phyloP scores from a whole-genome alignment of 345 rosid genomes.

The Capsella bursapastoris region DNA sequence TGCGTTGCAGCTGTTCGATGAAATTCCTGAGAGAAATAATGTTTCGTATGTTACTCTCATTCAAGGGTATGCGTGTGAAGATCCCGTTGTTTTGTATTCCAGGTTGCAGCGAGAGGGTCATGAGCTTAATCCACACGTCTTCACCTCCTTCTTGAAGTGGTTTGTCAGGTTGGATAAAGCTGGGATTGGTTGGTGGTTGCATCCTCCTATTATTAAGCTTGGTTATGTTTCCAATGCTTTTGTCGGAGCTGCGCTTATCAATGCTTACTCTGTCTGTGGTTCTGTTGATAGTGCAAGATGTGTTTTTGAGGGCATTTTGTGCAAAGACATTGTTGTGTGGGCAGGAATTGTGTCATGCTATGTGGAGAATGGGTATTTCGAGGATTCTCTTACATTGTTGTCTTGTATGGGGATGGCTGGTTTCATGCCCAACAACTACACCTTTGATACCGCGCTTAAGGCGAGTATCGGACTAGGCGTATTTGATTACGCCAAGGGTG shows the following conservation, averaged over 20 bases:
- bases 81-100: slow-evolving; percentile 54
- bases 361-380: slow-evolving; percentile 66
- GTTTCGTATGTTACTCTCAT: slow-evolving; percentile 69
- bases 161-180: slow-evolving; percentile 58
- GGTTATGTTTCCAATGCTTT: slow-evolving; percentile 65
- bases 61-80: slow-evolving; percentile 52
- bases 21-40: slow-evolving; percentile 68
- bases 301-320: slow-evolving; percentile 64
- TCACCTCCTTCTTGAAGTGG: slow-evolving; percentile 69
- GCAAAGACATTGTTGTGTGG: slow-evolving; percentile 86
- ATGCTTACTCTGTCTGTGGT: slow-evolving; percentile 68
- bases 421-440: slow-evolving; percentile 66
- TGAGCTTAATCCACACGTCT: slow-evolving; percentile 76
- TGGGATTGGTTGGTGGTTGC: slow-evolving; percentile 55
- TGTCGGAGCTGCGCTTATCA: slow-evolving; percentile 81
- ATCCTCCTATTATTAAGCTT: slow-evolving; percentile 74
- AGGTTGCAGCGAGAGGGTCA: slow-evolving; percentile 74
- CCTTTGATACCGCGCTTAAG: slow-evolving; percentile 69
- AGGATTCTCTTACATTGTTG: slow-evolving; percentile 55
- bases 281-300: slow-evolving; percentile 54
- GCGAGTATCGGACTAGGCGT: slow-evolving; percentile 68
- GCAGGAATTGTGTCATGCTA: slow-evolving; percentile 77
- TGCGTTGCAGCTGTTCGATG: slow-evolving; percentile 69
- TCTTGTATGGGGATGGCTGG: slow-evolving; percentile 67
- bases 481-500: slow-evolving; percentile 54